Conservation (phyloP, 108 stramenopile species). For the Mediolabrus comicus region DNA sequence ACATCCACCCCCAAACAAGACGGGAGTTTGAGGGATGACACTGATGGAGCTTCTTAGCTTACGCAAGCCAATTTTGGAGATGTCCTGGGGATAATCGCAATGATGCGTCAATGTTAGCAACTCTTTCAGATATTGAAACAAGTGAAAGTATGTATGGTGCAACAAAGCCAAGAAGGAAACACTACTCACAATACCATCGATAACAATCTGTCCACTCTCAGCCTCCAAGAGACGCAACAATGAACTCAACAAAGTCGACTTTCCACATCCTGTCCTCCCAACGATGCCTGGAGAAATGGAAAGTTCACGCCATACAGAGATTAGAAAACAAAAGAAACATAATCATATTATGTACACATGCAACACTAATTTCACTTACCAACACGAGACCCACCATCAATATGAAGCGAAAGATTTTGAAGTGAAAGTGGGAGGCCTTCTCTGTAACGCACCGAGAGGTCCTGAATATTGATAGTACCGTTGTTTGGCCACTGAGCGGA, state of each 20-base stretch:
- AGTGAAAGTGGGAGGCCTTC: slow-evolving; percentile 72
- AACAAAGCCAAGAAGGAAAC: too few relatives aligned
- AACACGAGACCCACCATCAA: slow-evolving; percentile 70
- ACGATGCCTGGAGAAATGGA: slow-evolving; percentile 35
- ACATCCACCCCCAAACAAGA: slow-evolving; percentile 86
- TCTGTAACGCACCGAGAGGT: slow-evolving; percentile 79
- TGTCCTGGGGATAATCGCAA: slow-evolving; percentile 73
- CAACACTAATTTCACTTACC: slow-evolving; percentile 49
- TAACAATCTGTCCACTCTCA: slow-evolving; percentile 68
- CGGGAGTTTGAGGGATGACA: slow-evolving; percentile 94
- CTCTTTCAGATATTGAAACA: not conserved
- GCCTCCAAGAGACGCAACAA: slow-evolving; percentile 87
- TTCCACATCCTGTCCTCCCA: slow-evolving; percentile 61
- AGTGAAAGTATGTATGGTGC: too few relatives aligned
- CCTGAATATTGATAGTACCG: slow-evolving; percentile 60
- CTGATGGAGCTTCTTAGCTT: slow-evolving; percentile 77
- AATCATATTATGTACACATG: too few relatives aligned
- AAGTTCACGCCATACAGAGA: too few relatives aligned
- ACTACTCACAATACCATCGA: slow-evolving; percentile 69
- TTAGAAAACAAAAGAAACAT: too few relatives aligned
- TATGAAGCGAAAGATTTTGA: slow-evolving; percentile 53
- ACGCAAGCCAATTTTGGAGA: slow-evolving; percentile 75
- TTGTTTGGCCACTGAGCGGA: slow-evolving; percentile 61
- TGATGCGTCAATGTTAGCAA: not conserved
- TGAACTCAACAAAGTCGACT: slow-evolving; percentile 71